Base-by-base conservation (phyloP, 164 flowering plant species). In the Piper betle region DNA sequence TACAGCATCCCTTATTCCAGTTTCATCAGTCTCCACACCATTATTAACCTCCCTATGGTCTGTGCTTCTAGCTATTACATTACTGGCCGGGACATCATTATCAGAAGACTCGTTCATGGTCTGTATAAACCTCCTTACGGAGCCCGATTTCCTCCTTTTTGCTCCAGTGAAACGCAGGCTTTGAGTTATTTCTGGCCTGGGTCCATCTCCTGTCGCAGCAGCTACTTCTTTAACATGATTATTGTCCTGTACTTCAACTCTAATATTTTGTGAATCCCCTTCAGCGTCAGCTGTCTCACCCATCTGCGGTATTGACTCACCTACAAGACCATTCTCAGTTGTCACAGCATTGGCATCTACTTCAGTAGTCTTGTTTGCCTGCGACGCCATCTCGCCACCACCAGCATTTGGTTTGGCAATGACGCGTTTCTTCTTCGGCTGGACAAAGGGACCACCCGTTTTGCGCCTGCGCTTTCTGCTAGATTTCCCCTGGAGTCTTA, bases 141-240 rank as follows among this genome's bases (percentile, higher is more conserved):
- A 77, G 69, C 95, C 91, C 63, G 96, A 84, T 72, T 89, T 89
- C 70, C 97, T 82, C 72, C 74, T 82, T 67, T 72, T 86, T 52
- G 96, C 82, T 55, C 98, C 96, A 25, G 71, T 86, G 52, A 76
- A 66, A 20, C 83, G 88, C 77, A 66, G 66, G 42, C 60, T 64
- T 53, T 70, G 83, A 69, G 43, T 76, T 5, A 17, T 33, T 3
- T 55, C 58, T n/a, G 70, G 66, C 57, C 78, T 80, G 17, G 39
- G 57, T 50, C 68, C 76, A 62, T 19, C 59, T 56, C 73, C 71
- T 3, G 67, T 66, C 58, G 54, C 58, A 58, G 61, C 74, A 67
- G 66, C 73, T 55, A 46, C 12, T 46, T 65, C 77, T 62, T 73
- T 80, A n/a, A 66, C 57, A 62, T 56, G 58, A 62, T 64, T 56